Percentiles rank a stretch among this genome's conserved stretches.
phyloP scores from a whole-genome alignment of 208 protist species.

The Blechomonas ayalai region DNA sequence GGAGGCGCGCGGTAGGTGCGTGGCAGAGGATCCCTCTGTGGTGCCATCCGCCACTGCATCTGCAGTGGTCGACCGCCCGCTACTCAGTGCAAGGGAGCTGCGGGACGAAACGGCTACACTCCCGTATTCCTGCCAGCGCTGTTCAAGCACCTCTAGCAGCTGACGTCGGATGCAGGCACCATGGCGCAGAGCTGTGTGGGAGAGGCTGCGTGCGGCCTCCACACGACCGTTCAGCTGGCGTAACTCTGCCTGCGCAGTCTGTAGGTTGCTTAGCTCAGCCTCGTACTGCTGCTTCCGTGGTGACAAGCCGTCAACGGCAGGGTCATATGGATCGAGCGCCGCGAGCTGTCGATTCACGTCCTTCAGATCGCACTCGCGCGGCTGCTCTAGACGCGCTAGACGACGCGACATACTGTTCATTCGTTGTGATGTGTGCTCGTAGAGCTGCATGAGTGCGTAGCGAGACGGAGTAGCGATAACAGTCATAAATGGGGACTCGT shows the following conservation, averaged over 20 bases:
- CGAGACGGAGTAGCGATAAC: slow-evolving; percentile 22
- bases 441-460: slow-evolving; percentile 31
- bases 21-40: slow-evolving; percentile 4
- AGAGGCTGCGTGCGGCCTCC: slow-evolving; percentile 17
- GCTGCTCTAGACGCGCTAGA: slow-evolving; percentile 21
- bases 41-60: slow-evolving; percentile 2
- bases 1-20: slow-evolving; percentile 22
- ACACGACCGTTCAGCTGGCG: no score
- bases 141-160: slow-evolving; percentile 24
- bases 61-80: not conserved
- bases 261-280: slow-evolving; percentile 12
- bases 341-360: slow-evolving; percentile 13
- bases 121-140: slow-evolving; percentile 17
- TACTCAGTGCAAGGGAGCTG: not conserved
- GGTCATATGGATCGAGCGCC: slow-evolving; percentile 39
- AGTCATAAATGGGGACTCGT: slow-evolving; percentile 9
- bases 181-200: slow-evolving; percentile 14
- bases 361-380: slow-evolving; percentile 21
- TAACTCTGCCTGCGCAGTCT: slow-evolving; percentile 15
- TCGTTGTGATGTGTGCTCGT: slow-evolving; percentile 19
- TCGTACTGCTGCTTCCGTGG: slow-evolving; percentile 10
- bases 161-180: slow-evolving; percentile 18
- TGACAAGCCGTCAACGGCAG: slow-evolving; percentile 17
- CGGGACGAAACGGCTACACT: not conserved
- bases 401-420: slow-evolving; percentile 30